These are phyloP conservation scores for Auxenochlorella pyrenoidosa DNA, from an alignment of 139 green algal species.

Conservation along the genomic window DNA sequence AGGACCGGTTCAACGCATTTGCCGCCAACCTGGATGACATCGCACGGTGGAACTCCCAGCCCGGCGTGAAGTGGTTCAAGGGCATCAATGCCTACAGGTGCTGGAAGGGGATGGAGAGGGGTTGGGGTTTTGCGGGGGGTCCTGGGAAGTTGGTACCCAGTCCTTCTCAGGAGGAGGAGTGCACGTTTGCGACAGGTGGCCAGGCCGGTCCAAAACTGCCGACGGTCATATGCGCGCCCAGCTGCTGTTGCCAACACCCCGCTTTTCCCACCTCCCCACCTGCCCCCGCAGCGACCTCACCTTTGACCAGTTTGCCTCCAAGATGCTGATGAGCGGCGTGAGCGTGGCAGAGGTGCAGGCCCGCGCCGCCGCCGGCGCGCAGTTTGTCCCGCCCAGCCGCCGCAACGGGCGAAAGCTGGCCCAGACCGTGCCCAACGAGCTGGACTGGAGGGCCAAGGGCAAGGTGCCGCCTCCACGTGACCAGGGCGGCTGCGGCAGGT, in stretches of 20 bases:
- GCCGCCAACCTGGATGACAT: neutral
- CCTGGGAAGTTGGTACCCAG: too few species aligned
- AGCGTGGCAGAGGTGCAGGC: neutral
- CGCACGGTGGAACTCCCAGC: neutral
- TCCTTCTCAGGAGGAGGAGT: too few species aligned
- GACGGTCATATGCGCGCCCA: too few species aligned
- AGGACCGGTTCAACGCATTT: neutral
- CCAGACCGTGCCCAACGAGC: neutral
- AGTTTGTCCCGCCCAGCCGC: neutral
- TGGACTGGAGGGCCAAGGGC: conserved; percentile 3
- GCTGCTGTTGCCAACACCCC: too few species aligned
- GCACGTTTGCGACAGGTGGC: too few species aligned
- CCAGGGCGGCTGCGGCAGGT: conserved; percentile 14
- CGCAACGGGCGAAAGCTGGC: conserved; percentile 6
- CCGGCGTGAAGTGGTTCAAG: neutral
- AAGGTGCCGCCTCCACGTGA: neutral
- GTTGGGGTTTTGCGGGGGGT: too few species aligned
- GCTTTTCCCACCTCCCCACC: neutral
- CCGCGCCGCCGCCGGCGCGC: neutral
- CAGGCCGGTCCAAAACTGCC: too few species aligned
- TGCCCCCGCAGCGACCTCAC: neutral
- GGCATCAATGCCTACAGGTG: neutral
- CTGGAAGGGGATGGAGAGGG: too few species aligned
- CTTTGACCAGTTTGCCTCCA: neutral
- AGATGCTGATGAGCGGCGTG: conserved; percentile 1